These are phyloP conservation scores for Plectosphaerella sp. DNA, from an alignment of 2,329 filamentous ascomycete species.

Conservation along the genomic window DNA sequence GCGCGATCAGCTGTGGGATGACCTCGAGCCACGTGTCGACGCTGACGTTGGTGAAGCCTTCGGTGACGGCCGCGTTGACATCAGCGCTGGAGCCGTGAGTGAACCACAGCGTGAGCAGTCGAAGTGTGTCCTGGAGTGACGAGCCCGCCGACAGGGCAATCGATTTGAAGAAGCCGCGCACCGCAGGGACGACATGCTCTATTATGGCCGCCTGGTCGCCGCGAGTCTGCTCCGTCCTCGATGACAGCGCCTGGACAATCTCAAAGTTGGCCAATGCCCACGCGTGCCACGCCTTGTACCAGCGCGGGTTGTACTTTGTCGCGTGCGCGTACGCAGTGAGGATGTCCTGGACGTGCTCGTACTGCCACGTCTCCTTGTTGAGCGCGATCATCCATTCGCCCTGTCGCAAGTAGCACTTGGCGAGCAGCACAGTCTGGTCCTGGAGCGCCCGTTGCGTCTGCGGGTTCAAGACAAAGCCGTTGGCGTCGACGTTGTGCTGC, in stretches of 20 bases:
- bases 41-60: slow-evolving; percentile 87
- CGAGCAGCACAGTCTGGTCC: slow-evolving; percentile 68
- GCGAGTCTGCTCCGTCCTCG: slow-evolving; percentile 33
- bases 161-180: slow-evolving; percentile 95
- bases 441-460: slow-evolving; percentile 49
- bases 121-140: slow-evolving; percentile 90
- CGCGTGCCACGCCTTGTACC: slow-evolving; percentile 99
- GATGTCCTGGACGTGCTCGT: slow-evolving; percentile 81
- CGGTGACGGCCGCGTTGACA: slow-evolving; percentile 82
- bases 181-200: slow-evolving; percentile 89
- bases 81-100: slow-evolving; percentile 84
- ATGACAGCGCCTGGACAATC: slow-evolving; percentile 79
- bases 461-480: slow-evolving; percentile 34
- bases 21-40: slow-evolving; percentile 99
- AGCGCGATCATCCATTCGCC: slow-evolving; percentile 92
- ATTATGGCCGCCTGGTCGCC: slow-evolving; percentile 64
- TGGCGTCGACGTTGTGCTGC: slow-evolving; percentile 34
- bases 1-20: slow-evolving; percentile 92
- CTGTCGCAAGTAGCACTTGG: slow-evolving; percentile 93
- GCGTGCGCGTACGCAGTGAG: slow-evolving; percentile 87
- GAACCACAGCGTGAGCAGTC: slow-evolving; percentile 93
- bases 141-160: slow-evolving; percentile 89
- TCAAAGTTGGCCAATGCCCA: slow-evolving; percentile 99
- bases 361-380: slow-evolving; percentile 84
- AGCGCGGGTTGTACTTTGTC: slow-evolving; percentile 88